A percentile compares a stretch with the other conserved stretches of the same genome.
These are phyloP conservation scores for Urochloa ruziziensis DNA, from an alignment of 176 grass and related monocot species.

Conservation along the genomic window DNA sequence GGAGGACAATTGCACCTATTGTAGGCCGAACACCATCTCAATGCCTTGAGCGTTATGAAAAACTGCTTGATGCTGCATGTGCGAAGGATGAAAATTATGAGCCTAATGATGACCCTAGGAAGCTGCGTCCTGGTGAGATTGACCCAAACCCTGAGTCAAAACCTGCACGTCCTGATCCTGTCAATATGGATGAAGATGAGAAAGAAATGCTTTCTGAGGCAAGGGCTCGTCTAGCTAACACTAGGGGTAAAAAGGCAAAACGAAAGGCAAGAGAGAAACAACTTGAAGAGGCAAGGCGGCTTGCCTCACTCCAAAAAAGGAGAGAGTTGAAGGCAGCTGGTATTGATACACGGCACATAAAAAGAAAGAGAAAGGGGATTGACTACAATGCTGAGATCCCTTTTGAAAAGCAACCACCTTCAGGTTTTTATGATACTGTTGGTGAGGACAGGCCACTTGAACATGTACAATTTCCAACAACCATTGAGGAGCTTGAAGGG, in stretches of 20 bases:
- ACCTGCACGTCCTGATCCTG: conserved; percentile 91
- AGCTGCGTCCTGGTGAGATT: conserved; percentile 89
- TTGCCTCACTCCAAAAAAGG: conserved; percentile 89
- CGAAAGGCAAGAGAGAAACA: conserved; percentile 94
- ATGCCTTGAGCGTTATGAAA: conserved; percentile 92
- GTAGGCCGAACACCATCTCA: conserved; percentile 95
- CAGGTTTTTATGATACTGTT: conserved; percentile 72
- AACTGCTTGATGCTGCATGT: conserved; percentile 88
- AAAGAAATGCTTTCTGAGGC: conserved; percentile 98
- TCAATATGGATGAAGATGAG: conserved; percentile 95
- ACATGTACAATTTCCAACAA: conserved; percentile 78
- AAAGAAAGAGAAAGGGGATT: conserved; percentile 81
- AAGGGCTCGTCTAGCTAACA: conserved; percentile 83
- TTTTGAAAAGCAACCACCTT: conserved; percentile 83
- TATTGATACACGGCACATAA: conserved; percentile 69
- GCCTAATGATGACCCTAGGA: conserved; percentile 75
- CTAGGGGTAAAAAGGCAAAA: conserved; percentile 91
- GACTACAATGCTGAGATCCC: conserved; percentile 91
- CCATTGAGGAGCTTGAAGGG: conserved; percentile 89
- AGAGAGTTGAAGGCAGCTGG: conserved; percentile 90
- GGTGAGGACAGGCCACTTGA: conserved; percentile 64
- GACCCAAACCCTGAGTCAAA: conserved; percentile 93
- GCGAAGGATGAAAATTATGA: conserved; percentile 94
- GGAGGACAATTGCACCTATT: conserved; percentile 97
- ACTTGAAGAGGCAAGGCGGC: conserved; percentile 84